Conservation (phyloP, 345 rosid species). For the Heritiera fomes region DNA sequence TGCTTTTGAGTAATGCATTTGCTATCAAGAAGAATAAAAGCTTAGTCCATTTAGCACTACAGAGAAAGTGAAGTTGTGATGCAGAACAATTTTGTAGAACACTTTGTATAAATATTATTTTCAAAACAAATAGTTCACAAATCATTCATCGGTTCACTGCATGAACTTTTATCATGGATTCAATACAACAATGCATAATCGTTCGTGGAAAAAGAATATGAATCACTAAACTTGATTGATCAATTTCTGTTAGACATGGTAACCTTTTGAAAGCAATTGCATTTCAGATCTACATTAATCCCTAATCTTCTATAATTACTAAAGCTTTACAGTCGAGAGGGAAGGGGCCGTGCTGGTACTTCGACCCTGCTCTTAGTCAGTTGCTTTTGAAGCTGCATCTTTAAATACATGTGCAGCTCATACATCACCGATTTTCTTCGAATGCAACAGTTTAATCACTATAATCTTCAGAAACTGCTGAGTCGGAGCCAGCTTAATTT, state of each 20-base stretch:
- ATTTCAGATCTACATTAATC: neutral
- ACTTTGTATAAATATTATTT: too few relatives aligned
- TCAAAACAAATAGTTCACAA: too few relatives aligned
- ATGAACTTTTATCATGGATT: too few relatives aligned
- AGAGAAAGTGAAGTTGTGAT: neutral
- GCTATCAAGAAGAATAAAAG: constrained; percentile 1
- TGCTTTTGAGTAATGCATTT: neutral
- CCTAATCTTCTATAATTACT: constrained; percentile 9
- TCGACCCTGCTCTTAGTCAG: neutral
- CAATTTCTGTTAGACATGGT: neutral
- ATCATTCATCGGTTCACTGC: too few relatives aligned
- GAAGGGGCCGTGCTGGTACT: neutral
- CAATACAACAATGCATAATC: too few relatives aligned
- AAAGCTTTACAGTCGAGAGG: neutral
- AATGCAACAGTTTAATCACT: constrained; percentile 45
- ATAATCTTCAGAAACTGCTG: constrained; percentile 64
- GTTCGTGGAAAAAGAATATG: neutral
- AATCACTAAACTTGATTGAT: constrained; percentile 15
- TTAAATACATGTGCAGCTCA: constrained; percentile 27
- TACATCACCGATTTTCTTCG: neutral
- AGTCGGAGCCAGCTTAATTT: constrained; percentile 45
- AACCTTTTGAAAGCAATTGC: constrained; percentile 10
- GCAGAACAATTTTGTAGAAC: neutral
- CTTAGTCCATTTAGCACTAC: too few relatives aligned
- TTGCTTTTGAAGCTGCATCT: constrained; percentile 22